These are phyloP conservation scores for Sclerotinia subarctica DNA, from an alignment of 2,329 filamentous ascomycete species.

Conservation along the genomic window DNA sequence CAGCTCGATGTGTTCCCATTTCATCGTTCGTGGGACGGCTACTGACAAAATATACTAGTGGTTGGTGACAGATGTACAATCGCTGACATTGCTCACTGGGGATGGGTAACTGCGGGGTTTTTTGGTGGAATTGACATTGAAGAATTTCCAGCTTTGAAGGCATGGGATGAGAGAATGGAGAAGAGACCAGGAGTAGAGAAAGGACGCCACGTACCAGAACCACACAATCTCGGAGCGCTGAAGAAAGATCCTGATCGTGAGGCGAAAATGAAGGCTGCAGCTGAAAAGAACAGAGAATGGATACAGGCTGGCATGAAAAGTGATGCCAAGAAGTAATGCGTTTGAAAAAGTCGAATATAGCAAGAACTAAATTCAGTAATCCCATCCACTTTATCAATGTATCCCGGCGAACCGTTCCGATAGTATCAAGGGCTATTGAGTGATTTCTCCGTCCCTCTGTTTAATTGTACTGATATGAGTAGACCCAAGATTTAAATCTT, in stretches of 20 bases:
- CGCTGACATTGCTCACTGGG: constrained; percentile 66
- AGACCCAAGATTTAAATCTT: not conserved
- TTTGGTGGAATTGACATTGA: constrained; percentile 63
- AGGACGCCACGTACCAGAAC: constrained; percentile 68
- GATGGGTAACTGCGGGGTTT: constrained; percentile 32
- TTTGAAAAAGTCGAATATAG: not conserved
- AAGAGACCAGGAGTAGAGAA: constrained; percentile 70
- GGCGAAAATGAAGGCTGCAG: constrained; percentile 57
- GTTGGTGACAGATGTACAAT: constrained; percentile 69
- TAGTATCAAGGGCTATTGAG: not conserved
- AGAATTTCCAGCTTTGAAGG: constrained; percentile 72
- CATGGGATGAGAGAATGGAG: constrained; percentile 72
- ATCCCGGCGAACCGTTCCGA: too few species aligned
- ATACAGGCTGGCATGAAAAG: constrained; percentile 62
- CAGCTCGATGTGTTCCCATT: not conserved
- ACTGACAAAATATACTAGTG: constrained; percentile 33
- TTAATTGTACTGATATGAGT: not conserved
- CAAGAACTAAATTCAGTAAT: too few species aligned
- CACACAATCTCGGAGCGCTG: constrained; percentile 57
- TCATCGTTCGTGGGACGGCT: not conserved
- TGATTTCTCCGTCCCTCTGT: not conserved
- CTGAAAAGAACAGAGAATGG: constrained; percentile 56
- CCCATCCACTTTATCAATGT: not conserved
- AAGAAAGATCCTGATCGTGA: constrained; percentile 39
- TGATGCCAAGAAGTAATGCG: constrained; percentile 34